Conservation (phyloP, 2,329 filamentous ascomycete species). For the Diaporthe velutina region DNA sequence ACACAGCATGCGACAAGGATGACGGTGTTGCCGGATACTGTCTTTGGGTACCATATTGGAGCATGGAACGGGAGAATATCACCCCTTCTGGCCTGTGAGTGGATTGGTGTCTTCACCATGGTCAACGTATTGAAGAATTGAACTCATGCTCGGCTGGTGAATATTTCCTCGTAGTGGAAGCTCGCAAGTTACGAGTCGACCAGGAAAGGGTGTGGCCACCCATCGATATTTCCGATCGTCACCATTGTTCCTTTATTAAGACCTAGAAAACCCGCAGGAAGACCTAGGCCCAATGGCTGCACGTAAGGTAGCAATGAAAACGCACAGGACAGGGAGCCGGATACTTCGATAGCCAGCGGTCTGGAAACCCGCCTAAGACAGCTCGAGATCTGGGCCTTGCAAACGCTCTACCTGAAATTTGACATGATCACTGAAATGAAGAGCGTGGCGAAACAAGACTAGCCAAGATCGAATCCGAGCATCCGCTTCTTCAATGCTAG, state of each 20-base stretch:
- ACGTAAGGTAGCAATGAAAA: conserved; percentile 6
- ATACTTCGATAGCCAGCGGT: not conserved
- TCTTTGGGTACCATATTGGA: conserved; percentile 15
- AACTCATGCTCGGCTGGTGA: not conserved
- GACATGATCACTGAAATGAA: not conserved
- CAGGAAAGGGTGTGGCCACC: not conserved
- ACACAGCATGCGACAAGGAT: conserved; percentile 32
- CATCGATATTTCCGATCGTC: not conserved
- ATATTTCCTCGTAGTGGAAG: not conserved
- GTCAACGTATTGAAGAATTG: not conserved
- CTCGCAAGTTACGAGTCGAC: not conserved
- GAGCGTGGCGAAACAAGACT: conserved; percentile 5
- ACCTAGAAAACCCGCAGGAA: not conserved
- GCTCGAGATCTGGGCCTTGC: not conserved
- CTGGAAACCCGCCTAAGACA: not conserved
- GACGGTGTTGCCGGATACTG: conserved; percentile 14
- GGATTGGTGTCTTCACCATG: not conserved
- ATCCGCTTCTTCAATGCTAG: not conserved
- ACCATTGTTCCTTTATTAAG: not conserved
- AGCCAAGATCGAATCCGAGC: conserved; percentile 2
- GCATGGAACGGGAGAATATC: conserved; percentile 25
- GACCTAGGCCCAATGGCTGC: not conserved
- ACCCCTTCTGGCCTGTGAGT: conserved; percentile 5
- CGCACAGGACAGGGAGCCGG: not conserved
- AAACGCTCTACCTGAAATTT: not conserved